Evolutionary conservation across 1,284 basidiomycete genomes (phyloP).

Genomic region (Puccinia coronata): DNA sequence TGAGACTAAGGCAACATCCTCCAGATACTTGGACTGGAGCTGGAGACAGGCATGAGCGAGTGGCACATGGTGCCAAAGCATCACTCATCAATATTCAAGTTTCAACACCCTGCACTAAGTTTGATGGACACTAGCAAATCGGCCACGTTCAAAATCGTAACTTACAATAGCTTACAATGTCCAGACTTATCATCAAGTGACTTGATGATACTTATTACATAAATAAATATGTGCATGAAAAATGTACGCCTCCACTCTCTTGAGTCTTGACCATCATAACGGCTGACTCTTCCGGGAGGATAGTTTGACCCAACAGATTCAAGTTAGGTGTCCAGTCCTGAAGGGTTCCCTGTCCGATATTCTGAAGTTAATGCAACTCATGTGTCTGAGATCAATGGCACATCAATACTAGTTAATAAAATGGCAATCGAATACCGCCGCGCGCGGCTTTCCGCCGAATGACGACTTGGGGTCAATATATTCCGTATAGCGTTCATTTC

Average conservation of each 20-base stretch:
- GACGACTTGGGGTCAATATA: not conserved
- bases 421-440: not conserved
- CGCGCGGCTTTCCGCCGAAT: not conserved
- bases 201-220: no score
- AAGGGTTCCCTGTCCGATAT: not conserved
- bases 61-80: conserved; percentile 27
- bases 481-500: not conserved
- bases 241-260: not conserved
- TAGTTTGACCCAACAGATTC: not conserved
- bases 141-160: not conserved
- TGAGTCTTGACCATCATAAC: not conserved
- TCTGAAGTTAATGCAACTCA: not conserved
- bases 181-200: not conserved
- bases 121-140: not conserved
- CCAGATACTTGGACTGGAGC: not conserved
- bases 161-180: not conserved
- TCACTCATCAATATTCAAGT: conserved; percentile 22
- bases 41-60: not conserved
- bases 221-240: not conserved
- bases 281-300: not conserved
- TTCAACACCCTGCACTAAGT: conserved; percentile 15
- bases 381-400: not conserved
- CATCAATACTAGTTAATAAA: not conserved
- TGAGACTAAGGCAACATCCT: conserved; percentile 22
- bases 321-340: not conserved